Base-by-base conservation (phyloP, 2,329 filamentous ascomycete species). In the Tricladium varicosporioides region DNA sequence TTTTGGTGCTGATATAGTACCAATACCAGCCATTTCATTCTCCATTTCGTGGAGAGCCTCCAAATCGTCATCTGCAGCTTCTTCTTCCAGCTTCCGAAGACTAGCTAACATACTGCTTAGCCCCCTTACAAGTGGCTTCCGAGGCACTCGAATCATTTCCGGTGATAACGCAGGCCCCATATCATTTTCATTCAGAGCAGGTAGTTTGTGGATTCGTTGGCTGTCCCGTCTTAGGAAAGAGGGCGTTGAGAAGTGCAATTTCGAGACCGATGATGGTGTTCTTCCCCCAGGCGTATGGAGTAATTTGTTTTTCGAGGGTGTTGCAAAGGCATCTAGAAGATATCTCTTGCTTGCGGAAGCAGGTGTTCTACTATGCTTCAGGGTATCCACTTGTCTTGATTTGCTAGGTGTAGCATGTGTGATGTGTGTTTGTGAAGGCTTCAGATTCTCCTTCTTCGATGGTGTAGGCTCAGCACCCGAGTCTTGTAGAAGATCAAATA, bases 21-120 rank as follows among this genome's bases (percentile, higher is more conserved):
- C 14, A 2, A 42, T 46, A 15, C 48, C 57, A 5, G 53, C 63
- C n/a, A 66, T 70, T 40, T 77, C 80, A 27, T 73, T 71, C 70
- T 93, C 89, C 66, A 87, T 75, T 68, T 92, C 89, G n/a, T 81
- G 80, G 68, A 93, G 73, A 1, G 86, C 84, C 7, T 92, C 89
- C 59, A 89, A 74, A 33, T 93, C 88, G 22, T 92, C 89, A 51
- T 91, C 88, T 53, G 87, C 75, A 15, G 77, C 76, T 46, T 89
- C 83, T 52, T 91, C 87, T 69, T 91, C 85, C 54, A 89, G 78
- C 67, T 84, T 85, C 59, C 86, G 80, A 62, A 93, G 75, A 19
- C 82, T 82, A 16, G 87, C 85, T 18, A 93, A 86, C 62, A 92
- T 87, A 60, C 83, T 86, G 69, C 88, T 92, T 54, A 94, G 72